phyloP scores from a whole-genome alignment of 2,329 filamentous ascomycete species.

The Pyrenophora seminiperda region DNA sequence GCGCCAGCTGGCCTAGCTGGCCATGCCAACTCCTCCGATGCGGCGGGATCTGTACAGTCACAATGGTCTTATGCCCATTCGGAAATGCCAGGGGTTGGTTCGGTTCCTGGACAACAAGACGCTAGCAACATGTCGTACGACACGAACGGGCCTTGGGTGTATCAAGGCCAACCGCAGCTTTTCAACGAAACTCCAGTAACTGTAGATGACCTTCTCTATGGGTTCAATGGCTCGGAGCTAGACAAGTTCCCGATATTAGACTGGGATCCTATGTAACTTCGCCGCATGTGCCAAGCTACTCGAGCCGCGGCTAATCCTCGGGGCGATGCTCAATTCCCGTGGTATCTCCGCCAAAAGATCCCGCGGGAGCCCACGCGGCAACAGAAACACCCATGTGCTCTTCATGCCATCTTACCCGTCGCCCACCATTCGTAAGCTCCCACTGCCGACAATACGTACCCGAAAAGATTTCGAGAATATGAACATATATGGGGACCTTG shows the following conservation, averaged over 20 bases:
- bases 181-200: conserved; percentile 22
- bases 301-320: not conserved
- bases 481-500: not conserved
- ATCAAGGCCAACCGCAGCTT: conserved; percentile 16
- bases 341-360: not conserved
- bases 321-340: not conserved
- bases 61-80: not conserved
- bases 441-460: not conserved
- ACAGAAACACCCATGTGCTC: not conserved
- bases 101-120: not conserved
- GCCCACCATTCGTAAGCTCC: not conserved
- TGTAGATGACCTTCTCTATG: conserved; percentile 33
- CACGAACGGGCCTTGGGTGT: conserved; percentile 16
- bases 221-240: conserved; percentile 34
- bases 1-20: not conserved
- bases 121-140: conserved; percentile 13
- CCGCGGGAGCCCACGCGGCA: not conserved
- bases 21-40: not conserved
- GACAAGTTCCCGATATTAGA: conserved; percentile 27
- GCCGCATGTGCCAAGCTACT: not conserved
- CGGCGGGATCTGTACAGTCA: not conserved
- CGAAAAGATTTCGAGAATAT: not conserved
- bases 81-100: not conserved
- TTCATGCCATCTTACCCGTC: not conserved
- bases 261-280: conserved; percentile 1